Percentiles rank a stretch among this genome's conserved stretches.
These are phyloP conservation scores for Lupinus albus DNA, from an alignment of 306 rosid species.

Conservation along the genomic window DNA sequence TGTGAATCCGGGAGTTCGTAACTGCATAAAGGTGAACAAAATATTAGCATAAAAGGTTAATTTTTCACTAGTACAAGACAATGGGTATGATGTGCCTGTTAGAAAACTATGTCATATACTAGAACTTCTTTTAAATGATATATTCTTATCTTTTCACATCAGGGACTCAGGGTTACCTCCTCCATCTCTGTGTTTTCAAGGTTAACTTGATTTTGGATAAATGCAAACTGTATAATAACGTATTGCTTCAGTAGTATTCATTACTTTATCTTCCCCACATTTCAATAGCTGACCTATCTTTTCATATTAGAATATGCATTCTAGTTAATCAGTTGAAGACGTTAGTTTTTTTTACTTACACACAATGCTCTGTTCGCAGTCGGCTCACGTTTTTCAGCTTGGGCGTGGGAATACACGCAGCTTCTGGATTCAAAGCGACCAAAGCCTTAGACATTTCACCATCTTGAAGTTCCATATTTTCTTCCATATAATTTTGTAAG, in stretches of 20 bases:
- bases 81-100: background rate
- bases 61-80: background rate
- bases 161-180: background rate
- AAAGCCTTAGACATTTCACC: slow-evolving; percentile 80
- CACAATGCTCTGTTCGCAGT: slow-evolving; percentile 85
- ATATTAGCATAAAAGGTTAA: slow-evolving; percentile 31
- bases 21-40: slow-evolving; percentile 59
- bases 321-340: slow-evolving; percentile 30
- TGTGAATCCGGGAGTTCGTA: slow-evolving; percentile 90
- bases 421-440: slow-evolving; percentile 73
- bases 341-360: slow-evolving; percentile 61
- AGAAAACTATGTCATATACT: background rate
- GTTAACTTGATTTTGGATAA: slow-evolving; percentile 4
- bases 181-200: background rate
- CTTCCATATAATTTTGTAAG: slow-evolving; percentile 64
- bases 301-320: background rate
- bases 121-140: slow-evolving; percentile 19
- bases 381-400: slow-evolving; percentile 79
- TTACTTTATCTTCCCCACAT: slow-evolving; percentile 6
- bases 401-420: slow-evolving; percentile 66
- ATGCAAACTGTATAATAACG: background rate
- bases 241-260: background rate
- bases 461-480: slow-evolving; percentile 76
- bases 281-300: background rate
- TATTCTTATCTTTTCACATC: background rate